Conservation (phyloP, 768 basidiomycete species). For the Crepidotus variabilis region DNA sequence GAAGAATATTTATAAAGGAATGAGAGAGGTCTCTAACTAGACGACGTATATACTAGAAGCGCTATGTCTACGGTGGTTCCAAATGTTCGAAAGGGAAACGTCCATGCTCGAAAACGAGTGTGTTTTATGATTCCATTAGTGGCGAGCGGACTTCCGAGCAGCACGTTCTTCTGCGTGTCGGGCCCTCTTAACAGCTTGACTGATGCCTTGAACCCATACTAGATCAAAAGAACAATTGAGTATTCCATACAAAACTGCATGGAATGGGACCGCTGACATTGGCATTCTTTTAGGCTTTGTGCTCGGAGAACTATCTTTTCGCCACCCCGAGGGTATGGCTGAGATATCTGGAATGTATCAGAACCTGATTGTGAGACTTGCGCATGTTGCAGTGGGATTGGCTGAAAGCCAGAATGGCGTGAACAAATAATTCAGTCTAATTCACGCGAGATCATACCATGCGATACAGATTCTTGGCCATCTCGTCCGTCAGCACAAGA, state of each 20-base stretch:
- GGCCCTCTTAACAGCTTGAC: conserved; percentile 37
- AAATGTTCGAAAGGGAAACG: no score
- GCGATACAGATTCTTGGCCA: conserved; percentile 67
- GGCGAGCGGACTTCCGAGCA: conserved; percentile 18
- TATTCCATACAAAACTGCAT: not conserved
- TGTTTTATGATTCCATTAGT: conserved; percentile 2
- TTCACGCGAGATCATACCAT: conserved; percentile 51
- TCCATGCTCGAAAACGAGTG: not conserved
- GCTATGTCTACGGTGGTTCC: no score
- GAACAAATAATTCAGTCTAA: not conserved
- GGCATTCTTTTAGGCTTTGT: conserved; percentile 53
- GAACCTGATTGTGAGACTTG: conserved; percentile 48
- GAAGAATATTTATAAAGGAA: no score
- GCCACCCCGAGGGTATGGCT: conserved; percentile 72
- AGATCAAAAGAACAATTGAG: not conserved
- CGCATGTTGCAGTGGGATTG: conserved; percentile 69
- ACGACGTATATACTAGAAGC: not conserved
- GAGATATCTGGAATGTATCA: conserved; percentile 48
- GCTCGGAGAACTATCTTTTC: conserved; percentile 64
- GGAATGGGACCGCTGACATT: conserved; percentile 25
- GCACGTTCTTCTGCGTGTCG: conserved; percentile 43
- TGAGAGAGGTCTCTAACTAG: no score
- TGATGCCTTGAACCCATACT: conserved; percentile 36
- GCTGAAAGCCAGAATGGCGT: conserved; percentile 36
- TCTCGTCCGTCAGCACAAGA: conserved; percentile 77